Base-by-base conservation (phyloP, 2,329 filamentous ascomycete genomes). In the Parascedosporium putredinis region DNA sequence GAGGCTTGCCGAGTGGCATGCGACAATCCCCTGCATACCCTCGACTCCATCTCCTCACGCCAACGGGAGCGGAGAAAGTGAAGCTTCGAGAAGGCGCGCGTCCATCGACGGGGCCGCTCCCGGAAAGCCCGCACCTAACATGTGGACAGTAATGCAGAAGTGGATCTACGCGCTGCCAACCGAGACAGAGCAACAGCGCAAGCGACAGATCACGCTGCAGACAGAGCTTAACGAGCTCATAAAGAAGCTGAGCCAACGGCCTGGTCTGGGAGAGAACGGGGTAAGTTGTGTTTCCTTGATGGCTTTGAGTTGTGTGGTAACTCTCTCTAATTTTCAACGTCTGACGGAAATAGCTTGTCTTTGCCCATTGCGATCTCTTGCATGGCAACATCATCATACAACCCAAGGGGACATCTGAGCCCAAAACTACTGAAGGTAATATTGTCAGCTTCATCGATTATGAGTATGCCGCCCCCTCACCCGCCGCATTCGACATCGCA, bases 141-240 rank as follows among this genome's bases (percentile, higher is more conserved):
- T 95, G 50, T 98, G 93, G 93, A 88, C 87, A 5, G 89, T 94
- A 29, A 86, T 96, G 77, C 88, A 95, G 64, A 94, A 90, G 68
- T 98, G 93, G 93, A 88, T 96, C 51, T 71, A 84, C 57, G 91
- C 88, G 34, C 73, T 98, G 54, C 90, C 93, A 10, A 80, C 75
- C 48, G 73, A 75, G 50, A 93, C 84, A 4, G 78, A 83, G 29
- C 74, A 78, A 50, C 79, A 95, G 64, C 76, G 76, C 53, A 67
- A 76, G 56, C 80, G 86, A 55, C 83, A 86, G 61, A 71, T 76
- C 24, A 68, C 68, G 53, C 72, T 98, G 48, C 86, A 94, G 61
- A 70, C 68, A 50, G 91, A 97, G 69, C 71, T 95, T 52, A 75
- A 79, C 55, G 76, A 76, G 59, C 73, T 94, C 53, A 76, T 88